phyloP scores from a whole-genome alignment of 345 rosid genomes.

The Erysimum cheiranthoides region DNA sequence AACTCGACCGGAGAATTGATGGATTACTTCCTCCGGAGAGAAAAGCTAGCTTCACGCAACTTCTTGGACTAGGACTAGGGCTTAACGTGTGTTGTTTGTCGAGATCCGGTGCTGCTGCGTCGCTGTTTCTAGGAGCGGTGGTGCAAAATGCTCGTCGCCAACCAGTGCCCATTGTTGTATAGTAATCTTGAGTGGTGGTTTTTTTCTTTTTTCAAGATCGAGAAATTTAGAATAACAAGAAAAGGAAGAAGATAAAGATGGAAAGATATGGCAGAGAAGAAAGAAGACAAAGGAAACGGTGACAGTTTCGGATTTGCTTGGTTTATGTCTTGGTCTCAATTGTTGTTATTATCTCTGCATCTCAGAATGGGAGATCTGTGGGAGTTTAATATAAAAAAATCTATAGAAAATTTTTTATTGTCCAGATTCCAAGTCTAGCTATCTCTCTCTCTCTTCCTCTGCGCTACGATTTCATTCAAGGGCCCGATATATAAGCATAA shows the following conservation, averaged over 20 bases:
- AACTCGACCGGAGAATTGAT: conserved; percentile 60
- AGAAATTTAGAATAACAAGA: background rate
- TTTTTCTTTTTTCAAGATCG: background rate
- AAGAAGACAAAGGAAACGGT: conserved; percentile 34
- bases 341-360: conserved; percentile 24
- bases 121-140: conserved; percentile 67
- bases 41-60: conserved; percentile 62
- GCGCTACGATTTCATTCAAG: conserved; percentile 1
- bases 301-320: conserved; percentile 30
- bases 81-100: conserved; percentile 51
- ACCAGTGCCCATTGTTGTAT: conserved; percentile 73
- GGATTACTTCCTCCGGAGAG: conserved; percentile 69
- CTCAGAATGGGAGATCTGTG: conserved; percentile 35
- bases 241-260: conserved; percentile 18
- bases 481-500: conserved; percentile 24
- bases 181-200: background rate
- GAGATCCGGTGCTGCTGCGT: conserved; percentile 40
- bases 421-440: conserved; percentile 30
- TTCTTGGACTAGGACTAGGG: conserved; percentile 59
- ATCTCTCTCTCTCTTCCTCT: conserved; percentile 8
- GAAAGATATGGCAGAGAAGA: conserved; percentile 27
- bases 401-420: conserved; percentile 11
- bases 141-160: conserved; percentile 99
- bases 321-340: conserved; percentile 12
- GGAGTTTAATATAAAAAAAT: background rate